A percentile compares a stretch with the other conserved stretches of the same genome.
phyloP scores from a whole-genome alignment of 352 stramenopile genomes.

The Pythium rishiriense region DNA sequence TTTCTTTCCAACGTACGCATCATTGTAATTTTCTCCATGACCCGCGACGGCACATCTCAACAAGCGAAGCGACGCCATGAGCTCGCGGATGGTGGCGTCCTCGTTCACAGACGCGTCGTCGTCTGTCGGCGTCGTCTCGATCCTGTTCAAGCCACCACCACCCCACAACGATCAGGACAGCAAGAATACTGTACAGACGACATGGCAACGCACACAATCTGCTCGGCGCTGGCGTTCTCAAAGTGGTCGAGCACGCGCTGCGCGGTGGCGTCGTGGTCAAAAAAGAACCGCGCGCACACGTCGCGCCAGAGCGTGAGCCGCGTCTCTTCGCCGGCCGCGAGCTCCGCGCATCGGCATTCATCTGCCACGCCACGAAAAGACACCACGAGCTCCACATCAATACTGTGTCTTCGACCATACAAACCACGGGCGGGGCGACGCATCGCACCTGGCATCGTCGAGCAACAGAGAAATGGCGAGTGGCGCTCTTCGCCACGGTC shows the following conservation, averaged over 20 bases:
- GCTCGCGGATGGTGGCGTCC: slow-evolving; percentile 12
- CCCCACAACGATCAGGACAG: neutral
- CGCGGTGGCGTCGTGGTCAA: slow-evolving; percentile 47
- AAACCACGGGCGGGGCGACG: no score
- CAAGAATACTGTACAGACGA: neutral
- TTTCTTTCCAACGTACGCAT: slow-evolving; percentile 11
- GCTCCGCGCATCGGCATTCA: slow-evolving; percentile 38
- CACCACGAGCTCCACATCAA: no score
- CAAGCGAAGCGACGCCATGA: slow-evolving; percentile 10
- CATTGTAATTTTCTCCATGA: slow-evolving; percentile 19
- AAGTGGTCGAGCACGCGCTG: slow-evolving; percentile 75
- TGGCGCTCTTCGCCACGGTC: neutral
- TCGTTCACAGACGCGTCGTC: neutral
- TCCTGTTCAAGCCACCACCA: slow-evolving; percentile 1
- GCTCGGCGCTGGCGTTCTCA: slow-evolving; percentile 59
- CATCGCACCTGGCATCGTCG: neutral
- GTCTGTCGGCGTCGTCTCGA: slow-evolving; percentile 13
- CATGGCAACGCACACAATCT: slow-evolving; percentile 45
- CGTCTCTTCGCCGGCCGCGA: slow-evolving; percentile 27
- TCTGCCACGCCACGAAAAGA: neutral
- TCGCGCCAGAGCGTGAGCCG: slow-evolving; percentile 53
- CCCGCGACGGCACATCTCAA: slow-evolving; percentile 12
- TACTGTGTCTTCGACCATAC: no score
- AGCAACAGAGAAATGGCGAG: no score
- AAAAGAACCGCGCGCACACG: slow-evolving; percentile 67